Base-by-base conservation (phyloP, 306 rosid species). In the Lupinus albus region DNA sequence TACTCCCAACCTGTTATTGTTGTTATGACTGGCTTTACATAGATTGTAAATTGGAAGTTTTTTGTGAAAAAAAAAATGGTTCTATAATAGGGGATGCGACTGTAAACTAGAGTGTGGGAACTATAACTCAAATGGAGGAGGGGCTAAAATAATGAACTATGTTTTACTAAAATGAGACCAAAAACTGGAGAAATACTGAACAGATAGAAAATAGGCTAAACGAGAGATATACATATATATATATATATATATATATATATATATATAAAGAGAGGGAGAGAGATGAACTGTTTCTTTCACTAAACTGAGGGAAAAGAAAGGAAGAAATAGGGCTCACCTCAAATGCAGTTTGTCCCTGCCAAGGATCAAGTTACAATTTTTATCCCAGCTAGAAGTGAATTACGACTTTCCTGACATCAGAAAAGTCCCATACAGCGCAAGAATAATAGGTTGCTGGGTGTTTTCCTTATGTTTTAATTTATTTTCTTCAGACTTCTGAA, bases 321-420 rank as follows among this genome's bases (percentile, higher is more conserved):
- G 48, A 44, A 44, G 7, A 44, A 44, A 12, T 12, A 44, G 7
- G 49, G 12, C 49, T 44, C 49, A 44, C 13, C 16, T 44, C 2
- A 44, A 12, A 44, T 1, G 15, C 49, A 11, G 49, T 15, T 44
- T 44, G 46, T 44, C 13, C 1, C 44, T 30, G 44, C 44, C 42
- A n/a, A 56, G 62, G 62, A 6, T 12, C 30, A 30, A 56, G 3
- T 56, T 38, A 46, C 57, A 46, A 13, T 13, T 47, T 25, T 13
- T 1, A 13, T 28, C 14, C 33, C n/a, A n/a, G 38, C 54, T 21
- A 44, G 68, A 21, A 45, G 67, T 44, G 39, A 62, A 62, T 42
- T 44, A 62, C 13, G 9, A 25, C 42, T 28, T 65, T 44, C 39
- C 32, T 59, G 46, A 57, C 12, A 44, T 18, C 28, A 25, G n/a